Base-by-base conservation (phyloP, 306 rosid genomes). In the Ormosia emarginata region DNA sequence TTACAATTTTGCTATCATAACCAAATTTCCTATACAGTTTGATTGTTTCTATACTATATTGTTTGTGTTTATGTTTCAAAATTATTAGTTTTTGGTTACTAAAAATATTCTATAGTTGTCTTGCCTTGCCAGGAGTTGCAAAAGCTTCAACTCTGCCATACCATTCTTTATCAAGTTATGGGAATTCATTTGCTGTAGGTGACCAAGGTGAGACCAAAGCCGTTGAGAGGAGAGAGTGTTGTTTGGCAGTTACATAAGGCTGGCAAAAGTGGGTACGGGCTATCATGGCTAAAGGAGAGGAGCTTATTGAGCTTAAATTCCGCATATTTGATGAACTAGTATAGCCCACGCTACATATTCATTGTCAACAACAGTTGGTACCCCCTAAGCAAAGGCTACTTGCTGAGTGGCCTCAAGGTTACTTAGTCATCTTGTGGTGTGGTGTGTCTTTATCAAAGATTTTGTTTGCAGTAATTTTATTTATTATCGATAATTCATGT, bases 361-460 rank as follows among this genome's bases (percentile, higher is more conserved):
- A n/a, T 59, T 87, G 17, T 86, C 92, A 17, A 82, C 86, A 9
- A 84, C 92, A 41, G 83, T 87, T 24, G 86, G 83, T 77, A 63
- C 86, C 72, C 89, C n/a, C 91, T 67, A 93, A 93, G 90, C 89
- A 91, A 82, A 91, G 67, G 89, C 85, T 91, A 29, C 75, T 91
- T 61, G 80, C 88, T 57, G 91, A 88, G 85, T 93, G 95, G 97
- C 97, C 97, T 76, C 88, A 86, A 87, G 95, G 95, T 91, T 79
- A 53, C n/a, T n/a, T n/a, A n/a, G 82, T 37, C 80, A n/a, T 79
- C 33, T 82, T 53, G 30, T 82, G 12, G 50, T 79, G 50, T 36
- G n/a, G n/a, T 74, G 12, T 83, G 59, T 46, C 73, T 29, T 15
- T 71, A 71, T 8, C 24, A 53, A 29, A 30, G 15, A 32, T 43